A percentile compares a stretch with the other conserved stretches of the same genome.
These are phyloP conservation scores for Lactifluus subvellereus DNA, from an alignment of 768 basidiomycete species.

Conservation along the genomic window DNA sequence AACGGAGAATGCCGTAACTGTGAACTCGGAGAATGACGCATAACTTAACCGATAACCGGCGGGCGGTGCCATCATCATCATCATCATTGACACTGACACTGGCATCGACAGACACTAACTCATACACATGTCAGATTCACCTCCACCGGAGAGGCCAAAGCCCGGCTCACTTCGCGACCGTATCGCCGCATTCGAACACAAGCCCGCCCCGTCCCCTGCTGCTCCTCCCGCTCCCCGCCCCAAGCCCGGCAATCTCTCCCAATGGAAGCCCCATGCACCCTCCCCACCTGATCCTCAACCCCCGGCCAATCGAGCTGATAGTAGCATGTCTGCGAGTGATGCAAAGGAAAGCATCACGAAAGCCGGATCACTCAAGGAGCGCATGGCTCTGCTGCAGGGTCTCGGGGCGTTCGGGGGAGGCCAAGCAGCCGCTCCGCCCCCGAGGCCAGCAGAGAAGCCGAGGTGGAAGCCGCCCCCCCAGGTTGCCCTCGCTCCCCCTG, in stretches of 20 bases:
- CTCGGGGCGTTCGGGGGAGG: constrained; percentile 68
- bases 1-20: too few relatives aligned
- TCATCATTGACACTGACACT: too few relatives aligned
- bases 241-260: constrained; percentile 56
- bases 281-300: constrained; percentile 40
- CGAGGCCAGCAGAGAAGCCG: constrained; percentile 60
- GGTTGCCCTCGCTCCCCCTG: constrained; percentile 40
- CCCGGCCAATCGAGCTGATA: constrained; percentile 25
- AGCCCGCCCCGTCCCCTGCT: constrained; percentile 39
- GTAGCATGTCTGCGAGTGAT: constrained; percentile 76
- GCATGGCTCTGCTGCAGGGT: constrained; percentile 92
- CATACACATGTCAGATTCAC: constrained; percentile 51
- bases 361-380: constrained; percentile 79
- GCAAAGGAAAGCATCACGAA: constrained; percentile 82
- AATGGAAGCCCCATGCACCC: constrained; percentile 64
- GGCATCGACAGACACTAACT: too few relatives aligned
- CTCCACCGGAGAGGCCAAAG: constrained; percentile 56
- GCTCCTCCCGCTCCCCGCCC: constrained; percentile 45
- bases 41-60: too few relatives aligned
- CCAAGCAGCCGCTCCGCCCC: constrained; percentile 46
- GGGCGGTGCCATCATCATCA: too few relatives aligned
- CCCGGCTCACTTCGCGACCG: constrained; percentile 78
- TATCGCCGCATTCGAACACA: constrained; percentile 81
- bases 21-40: too few relatives aligned
- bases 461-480: constrained; percentile 80